phyloP scores from a whole-genome alignment of 1,139 yeast genomes.

The Petasospora rhodanensis region DNA sequence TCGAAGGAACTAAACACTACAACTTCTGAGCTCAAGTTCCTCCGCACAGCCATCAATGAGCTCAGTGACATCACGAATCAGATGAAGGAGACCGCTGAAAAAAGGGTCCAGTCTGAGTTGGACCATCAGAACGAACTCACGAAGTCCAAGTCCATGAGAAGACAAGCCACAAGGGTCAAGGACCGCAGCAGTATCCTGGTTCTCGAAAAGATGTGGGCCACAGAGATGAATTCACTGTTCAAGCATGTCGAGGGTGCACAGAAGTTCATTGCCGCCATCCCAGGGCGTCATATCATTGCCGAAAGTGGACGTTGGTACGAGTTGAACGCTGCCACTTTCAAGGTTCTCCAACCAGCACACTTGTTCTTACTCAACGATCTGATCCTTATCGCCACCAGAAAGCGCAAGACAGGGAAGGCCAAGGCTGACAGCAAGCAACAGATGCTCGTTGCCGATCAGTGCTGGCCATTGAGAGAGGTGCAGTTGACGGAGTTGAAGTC shows the following conservation, averaged over 20 bases:
- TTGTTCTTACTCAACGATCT: constrained; percentile 76
- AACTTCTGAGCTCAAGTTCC: constrained; percentile 55
- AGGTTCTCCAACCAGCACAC: constrained; percentile 72
- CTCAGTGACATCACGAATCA: constrained; percentile 60
- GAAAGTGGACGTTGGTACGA: constrained; percentile 89
- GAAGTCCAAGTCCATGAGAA: constrained; percentile 12
- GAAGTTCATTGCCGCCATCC: constrained; percentile 66
- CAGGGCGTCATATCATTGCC: constrained; percentile 77
- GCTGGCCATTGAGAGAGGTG: constrained; percentile 72
- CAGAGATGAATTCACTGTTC: constrained; percentile 65
- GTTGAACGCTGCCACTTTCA: constrained; percentile 82
- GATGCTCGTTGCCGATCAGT: constrained; percentile 65
- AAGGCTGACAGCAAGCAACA: constrained; percentile 23
- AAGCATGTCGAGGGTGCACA: constrained; percentile 90
- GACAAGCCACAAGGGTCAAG: constrained; percentile 27
- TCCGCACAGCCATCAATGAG: constrained; percentile 59
- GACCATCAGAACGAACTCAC: constrained; percentile 19
- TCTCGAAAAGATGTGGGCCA: constrained; percentile 77
- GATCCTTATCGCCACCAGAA: constrained; percentile 67
- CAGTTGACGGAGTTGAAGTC: constrained; percentile 40
- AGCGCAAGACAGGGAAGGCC: constrained; percentile 34
- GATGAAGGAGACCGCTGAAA: constrained; percentile 66
- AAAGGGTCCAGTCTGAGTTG: constrained; percentile 43
- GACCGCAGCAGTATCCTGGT: constrained; percentile 71
- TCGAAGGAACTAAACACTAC: constrained; percentile 62